phyloP scores from a whole-genome alignment of 2,329 filamentous ascomycete genomes.

The Aspergillus pseudoterreus region DNA sequence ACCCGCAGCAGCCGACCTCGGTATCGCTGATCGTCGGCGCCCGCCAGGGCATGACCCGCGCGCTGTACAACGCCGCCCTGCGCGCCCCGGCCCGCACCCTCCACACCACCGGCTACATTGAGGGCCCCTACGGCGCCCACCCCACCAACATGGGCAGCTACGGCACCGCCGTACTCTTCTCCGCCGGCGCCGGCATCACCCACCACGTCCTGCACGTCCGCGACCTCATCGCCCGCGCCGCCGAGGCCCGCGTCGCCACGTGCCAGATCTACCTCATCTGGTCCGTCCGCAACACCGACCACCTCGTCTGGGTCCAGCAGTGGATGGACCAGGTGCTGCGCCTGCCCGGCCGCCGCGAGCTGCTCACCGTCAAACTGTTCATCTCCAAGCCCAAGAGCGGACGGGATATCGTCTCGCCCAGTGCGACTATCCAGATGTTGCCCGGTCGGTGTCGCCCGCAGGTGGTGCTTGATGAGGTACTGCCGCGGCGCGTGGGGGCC shows the following conservation, averaged over 20 bases:
- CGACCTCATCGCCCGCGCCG: slow-evolving; percentile 53
- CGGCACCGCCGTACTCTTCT: slow-evolving; percentile 64
- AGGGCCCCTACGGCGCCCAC: slow-evolving; percentile 62
- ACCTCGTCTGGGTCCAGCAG: slow-evolving; percentile 59
- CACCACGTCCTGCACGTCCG: slow-evolving; percentile 61
- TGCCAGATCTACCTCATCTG: slow-evolving; percentile 60
- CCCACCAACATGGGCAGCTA: slow-evolving; percentile 56
- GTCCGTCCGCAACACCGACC: slow-evolving; percentile 59
- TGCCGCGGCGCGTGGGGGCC: slow-evolving; percentile 54
- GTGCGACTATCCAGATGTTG: slow-evolving; percentile 59
- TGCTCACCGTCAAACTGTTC: slow-evolving; percentile 60
- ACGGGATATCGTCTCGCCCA: slow-evolving; percentile 54
- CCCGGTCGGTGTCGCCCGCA: slow-evolving; percentile 55
- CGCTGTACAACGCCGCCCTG: slow-evolving; percentile 56
- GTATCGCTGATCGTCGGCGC: slow-evolving; percentile 58
- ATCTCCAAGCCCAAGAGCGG: slow-evolving; percentile 57
- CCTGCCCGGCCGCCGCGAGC: slow-evolving; percentile 56
- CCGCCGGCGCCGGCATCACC: slow-evolving; percentile 63
- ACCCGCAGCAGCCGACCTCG: slow-evolving; percentile 27
- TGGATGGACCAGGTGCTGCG: slow-evolving; percentile 65
- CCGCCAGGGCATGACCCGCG: slow-evolving; percentile 61
- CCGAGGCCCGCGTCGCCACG: slow-evolving; percentile 53
- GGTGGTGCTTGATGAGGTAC: slow-evolving; percentile 55
- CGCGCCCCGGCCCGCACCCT: slow-evolving; percentile 48
- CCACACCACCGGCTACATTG: slow-evolving; percentile 54